Base-by-base conservation (phyloP, 2,329 filamentous ascomycete species). In the Fusarium armeniacum region DNA sequence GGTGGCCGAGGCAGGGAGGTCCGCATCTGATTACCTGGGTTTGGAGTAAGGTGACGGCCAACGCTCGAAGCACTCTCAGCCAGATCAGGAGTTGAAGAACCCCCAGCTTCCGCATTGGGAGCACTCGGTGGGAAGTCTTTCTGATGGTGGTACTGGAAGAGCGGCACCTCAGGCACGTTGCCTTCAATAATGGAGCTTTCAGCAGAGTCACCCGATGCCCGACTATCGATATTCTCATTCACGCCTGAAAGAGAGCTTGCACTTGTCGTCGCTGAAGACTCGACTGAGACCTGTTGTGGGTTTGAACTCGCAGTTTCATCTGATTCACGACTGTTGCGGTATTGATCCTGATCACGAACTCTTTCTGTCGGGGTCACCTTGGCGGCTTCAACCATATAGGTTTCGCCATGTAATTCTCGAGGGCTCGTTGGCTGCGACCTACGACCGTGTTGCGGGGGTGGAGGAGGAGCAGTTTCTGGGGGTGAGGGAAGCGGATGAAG, bases 1-100 rank as follows among this genome's bases (percentile, higher is more conserved):
- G 85, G 85, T 7, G 94, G 94, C 53, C 94, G 86, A 41, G 87
- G 86, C 67, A 91, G 77, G 16, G 87, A 88, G 62, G 83, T 88
- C 74, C 88, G 82, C 73, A 84, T 82, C 70, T 86, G 82, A 73
- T 83, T 82, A 73, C 83, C 81, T 15, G 86, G 85, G 45, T 80
- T 88, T 26, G 87, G 89, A 5, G 89, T 89, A 36, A 93, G 81
- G 76, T 91, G 88, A 47, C 89, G 88, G 67, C 88, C 87, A 64
- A 87, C 84, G 35, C 82, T 81, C 5, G 82, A 78, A 32, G 79
- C 83, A 57, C 82, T 81, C 33, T 90, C 88, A 6, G 79, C 77
- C 44, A 86, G 77, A 58, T 88, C 86, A 3, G 85, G 83, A 52
- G 81, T 86, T 10, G 86, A 87, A 7, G 81, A 80, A 36, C 81